These are phyloP conservation scores for Turritis glabra DNA, from an alignment of 345 rosid species.

Conservation along the genomic window DNA sequence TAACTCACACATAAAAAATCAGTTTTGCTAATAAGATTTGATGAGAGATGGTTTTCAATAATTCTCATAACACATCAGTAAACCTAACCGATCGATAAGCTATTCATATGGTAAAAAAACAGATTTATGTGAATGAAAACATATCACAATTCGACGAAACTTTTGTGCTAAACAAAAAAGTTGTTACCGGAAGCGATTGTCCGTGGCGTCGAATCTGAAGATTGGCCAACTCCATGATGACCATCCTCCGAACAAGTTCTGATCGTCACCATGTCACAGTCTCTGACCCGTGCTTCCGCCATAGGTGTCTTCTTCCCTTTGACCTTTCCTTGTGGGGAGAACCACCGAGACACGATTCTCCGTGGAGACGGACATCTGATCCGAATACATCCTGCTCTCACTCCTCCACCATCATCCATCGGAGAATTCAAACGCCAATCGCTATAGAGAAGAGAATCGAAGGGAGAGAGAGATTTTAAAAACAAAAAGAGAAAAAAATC, in stretches of 20 bases:
- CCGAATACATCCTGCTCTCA: conserved; percentile 29
- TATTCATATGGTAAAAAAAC: neutral
- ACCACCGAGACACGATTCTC: conserved; percentile 29
- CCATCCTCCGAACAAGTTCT: neutral
- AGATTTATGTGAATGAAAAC: neutral
- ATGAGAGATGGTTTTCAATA: neutral
- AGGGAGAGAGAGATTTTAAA: conserved; percentile 2
- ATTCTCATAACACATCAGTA: neutral
- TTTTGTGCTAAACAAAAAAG: neutral
- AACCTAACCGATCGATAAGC: neutral
- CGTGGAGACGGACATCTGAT: conserved; percentile 26
- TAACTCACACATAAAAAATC: neutral
- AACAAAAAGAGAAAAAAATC: conserved; percentile 1
- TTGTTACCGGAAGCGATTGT: conserved; percentile 10
- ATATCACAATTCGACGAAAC: neutral
- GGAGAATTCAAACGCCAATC: neutral
- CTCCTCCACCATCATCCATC: conserved; percentile 35
- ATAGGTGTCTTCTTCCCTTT: conserved; percentile 14
- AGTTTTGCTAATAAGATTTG: neutral
- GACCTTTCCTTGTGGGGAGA: conserved; percentile 11
- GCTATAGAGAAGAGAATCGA: neutral
- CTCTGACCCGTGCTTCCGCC: neutral
- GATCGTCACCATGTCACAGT: neutral
- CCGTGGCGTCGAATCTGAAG: neutral
- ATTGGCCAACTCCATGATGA: neutral